Conservation (phyloP, 331 rosid species). For the Rhamnella rubrinervis region DNA sequence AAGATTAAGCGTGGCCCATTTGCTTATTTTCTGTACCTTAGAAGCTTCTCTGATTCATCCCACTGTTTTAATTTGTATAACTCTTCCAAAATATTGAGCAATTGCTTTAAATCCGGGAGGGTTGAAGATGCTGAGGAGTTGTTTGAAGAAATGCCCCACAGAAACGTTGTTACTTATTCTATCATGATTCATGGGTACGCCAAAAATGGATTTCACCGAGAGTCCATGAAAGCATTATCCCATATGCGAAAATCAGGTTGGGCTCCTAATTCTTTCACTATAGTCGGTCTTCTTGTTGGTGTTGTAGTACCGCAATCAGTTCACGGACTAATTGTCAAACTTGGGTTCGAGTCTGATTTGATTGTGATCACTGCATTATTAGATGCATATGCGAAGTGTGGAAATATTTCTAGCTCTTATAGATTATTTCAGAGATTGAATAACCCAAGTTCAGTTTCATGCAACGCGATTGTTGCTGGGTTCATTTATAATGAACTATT, state of each 20-base stretch:
- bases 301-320: constrained; percentile 6
- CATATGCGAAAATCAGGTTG: constrained; percentile 6
- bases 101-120: constrained; percentile 1
- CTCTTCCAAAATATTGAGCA: constrained; percentile 1
- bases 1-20: not conserved
- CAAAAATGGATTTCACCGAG: not conserved
- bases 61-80: not conserved
- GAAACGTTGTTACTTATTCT: constrained; percentile 15
- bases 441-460: constrained; percentile 13
- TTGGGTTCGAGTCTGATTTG: constrained; percentile 8
- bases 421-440: constrained; percentile 1
- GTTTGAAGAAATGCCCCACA: constrained; percentile 14
- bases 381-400: constrained; percentile 18
- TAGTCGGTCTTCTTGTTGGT: constrained; percentile 18
- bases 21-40: not conserved
- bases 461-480: constrained; percentile 18
- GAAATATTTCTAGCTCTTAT: not conserved
- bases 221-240: constrained; percentile 5
- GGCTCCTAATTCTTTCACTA: constrained; percentile 15
- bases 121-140: constrained; percentile 13
- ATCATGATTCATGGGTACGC: constrained; percentile 20
- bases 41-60: not conserved
- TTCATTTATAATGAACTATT: constrained; percentile 3
- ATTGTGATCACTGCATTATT: constrained; percentile 13
- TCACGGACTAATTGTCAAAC: constrained; percentile 3